Percentiles rank a stretch among this genome's conserved stretches.
Conservation (phyloP, 805 yeast species). For the Candida odintsovae region DNA sequence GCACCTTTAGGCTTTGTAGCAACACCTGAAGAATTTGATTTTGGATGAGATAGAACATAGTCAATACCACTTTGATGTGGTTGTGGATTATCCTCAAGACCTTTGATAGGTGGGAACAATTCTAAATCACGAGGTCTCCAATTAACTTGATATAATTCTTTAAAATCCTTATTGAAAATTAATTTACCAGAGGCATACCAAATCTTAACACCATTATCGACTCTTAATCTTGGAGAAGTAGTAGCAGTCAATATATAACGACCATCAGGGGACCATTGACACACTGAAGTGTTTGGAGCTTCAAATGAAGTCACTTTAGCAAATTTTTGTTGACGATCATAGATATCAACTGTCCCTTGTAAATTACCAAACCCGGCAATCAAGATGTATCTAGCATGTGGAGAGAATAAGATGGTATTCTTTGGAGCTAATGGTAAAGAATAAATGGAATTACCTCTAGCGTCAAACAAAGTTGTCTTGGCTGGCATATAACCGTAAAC, state of each 20-base stretch:
- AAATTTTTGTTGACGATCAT: constrained; percentile 87
- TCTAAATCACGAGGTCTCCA: constrained; percentile 64
- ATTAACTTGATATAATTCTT: constrained; percentile 71
- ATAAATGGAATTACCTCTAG: constrained; percentile 83
- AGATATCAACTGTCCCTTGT: constrained; percentile 93
- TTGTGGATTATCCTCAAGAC: constrained; percentile 46
- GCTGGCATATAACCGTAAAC: constrained; percentile 98
- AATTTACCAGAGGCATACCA: constrained; percentile 91
- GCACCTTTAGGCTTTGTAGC: constrained; percentile 74
- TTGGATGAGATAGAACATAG: constrained; percentile 35
- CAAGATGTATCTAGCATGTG: constrained; percentile 84
- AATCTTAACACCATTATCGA: constrained; percentile 88
- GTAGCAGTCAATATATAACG: constrained; percentile 91
- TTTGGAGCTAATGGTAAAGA: constrained; percentile 82
- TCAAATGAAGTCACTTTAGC: constrained; percentile 73
- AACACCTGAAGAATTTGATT: constrained; percentile 24
- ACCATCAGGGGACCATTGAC: constrained; percentile 98
- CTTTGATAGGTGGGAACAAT: constrained; percentile 31
- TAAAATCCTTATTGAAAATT: constrained; percentile 70
- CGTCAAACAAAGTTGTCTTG: constrained; percentile 87
- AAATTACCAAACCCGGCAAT: constrained; percentile 98
- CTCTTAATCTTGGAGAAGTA: constrained; percentile 93
- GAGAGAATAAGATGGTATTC: constrained; percentile 87
- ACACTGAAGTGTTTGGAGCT: constrained; percentile 93
- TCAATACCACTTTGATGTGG: constrained; percentile 71